Percentiles rank a stretch among this genome's conserved stretches.
Conservation (phyloP, 177 flowering plant genomes). For the Vitis hybrid region DNA sequence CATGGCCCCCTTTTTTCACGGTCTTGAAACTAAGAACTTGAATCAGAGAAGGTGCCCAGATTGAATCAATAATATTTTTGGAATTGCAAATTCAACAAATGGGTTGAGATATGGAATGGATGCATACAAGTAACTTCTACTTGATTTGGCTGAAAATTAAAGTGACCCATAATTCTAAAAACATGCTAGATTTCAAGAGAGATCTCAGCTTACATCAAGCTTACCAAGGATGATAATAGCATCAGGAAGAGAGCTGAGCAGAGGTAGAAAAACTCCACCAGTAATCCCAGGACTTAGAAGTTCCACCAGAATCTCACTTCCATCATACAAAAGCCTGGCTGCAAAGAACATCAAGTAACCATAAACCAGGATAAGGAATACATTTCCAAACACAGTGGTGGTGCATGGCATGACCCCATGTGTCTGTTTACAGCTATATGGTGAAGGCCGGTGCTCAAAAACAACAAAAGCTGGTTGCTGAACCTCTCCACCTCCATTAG, state of each 20-base stretch:
- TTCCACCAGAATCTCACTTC: conserved; percentile 26
- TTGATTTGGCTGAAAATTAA: not conserved
- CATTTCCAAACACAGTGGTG: conserved; percentile 14
- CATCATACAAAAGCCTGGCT: conserved; percentile 18
- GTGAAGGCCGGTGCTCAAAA: not conserved
- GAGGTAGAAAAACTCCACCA: conserved; percentile 27
- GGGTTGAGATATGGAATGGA: too few species aligned
- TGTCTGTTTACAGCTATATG: conserved; percentile 2
- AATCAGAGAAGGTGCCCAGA: too few species aligned
- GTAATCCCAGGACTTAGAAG: conserved; percentile 23
- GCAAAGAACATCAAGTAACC: conserved; percentile 23
- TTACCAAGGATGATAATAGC: conserved; percentile 24
- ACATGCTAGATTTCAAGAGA: too few species aligned
- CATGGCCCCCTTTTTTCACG: too few species aligned
- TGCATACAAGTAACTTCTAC: too few species aligned
- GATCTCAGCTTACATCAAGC: too few species aligned
- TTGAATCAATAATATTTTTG: too few species aligned
- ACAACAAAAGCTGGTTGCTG: too few species aligned
- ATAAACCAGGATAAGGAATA: conserved; percentile 22
- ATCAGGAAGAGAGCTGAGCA: conserved; percentile 24
- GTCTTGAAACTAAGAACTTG: too few species aligned
- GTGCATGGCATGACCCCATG: conserved; percentile 30
- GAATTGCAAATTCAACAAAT: too few species aligned
- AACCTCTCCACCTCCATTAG: too few species aligned
- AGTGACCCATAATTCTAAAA: not conserved